Evolutionary conservation across 192 early-diverging fungal species (phyloP).

Genomic region (Diversispora epigaea): DNA sequence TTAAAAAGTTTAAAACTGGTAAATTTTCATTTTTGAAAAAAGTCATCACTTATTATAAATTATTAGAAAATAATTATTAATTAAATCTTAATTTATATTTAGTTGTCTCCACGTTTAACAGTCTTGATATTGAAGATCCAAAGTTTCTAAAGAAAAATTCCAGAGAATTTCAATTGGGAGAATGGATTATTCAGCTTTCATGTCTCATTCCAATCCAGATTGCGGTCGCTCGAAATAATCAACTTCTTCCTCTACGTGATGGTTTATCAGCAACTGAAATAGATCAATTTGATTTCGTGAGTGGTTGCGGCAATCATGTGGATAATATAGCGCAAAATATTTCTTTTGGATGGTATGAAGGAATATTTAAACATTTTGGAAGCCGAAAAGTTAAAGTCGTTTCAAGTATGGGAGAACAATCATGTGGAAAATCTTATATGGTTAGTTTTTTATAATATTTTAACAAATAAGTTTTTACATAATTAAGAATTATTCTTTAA

Average conservation of each 20-base stretch:
- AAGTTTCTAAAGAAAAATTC: not conserved
- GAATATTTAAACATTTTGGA: constrained; percentile 29
- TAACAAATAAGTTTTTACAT: not conserved
- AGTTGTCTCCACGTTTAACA: not conserved
- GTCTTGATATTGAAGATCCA: not conserved
- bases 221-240: constrained; percentile 32
- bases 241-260: constrained; percentile 9
- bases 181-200: constrained; percentile 23
- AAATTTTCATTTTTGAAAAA: no score
- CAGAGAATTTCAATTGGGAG: not conserved
- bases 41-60: no score
- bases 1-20: not conserved
- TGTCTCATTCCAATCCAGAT: constrained; percentile 19
- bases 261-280: constrained; percentile 17
- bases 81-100: no score
- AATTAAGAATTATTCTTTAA: not conserved
- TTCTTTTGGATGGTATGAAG: constrained; percentile 28
- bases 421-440: constrained; percentile 27
- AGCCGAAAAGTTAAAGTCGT: constrained; percentile 26
- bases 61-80: no score
- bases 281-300: not conserved
- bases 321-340: constrained; percentile 1
- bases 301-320: not conserved
- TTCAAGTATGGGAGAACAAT: constrained; percentile 34
- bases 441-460: not conserved